Conservation (phyloP, 1,139 yeast species). For the Taphrina deformans region DNA sequence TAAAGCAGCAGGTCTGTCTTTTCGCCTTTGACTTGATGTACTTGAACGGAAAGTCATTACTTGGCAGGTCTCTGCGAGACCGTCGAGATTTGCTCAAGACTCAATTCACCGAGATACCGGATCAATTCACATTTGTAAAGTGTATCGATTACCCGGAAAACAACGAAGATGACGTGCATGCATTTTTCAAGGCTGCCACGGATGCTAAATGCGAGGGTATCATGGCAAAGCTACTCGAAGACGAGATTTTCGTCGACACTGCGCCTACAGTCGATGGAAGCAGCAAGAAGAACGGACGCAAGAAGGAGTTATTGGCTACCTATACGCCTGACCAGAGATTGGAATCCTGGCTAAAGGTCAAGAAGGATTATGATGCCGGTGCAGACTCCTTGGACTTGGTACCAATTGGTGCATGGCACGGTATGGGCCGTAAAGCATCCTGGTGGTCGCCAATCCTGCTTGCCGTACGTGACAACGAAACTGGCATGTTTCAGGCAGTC, state of each 20-base stretch:
- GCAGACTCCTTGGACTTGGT: constrained; percentile 41
- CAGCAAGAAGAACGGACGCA: constrained; percentile 10
- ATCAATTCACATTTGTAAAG: constrained; percentile 81
- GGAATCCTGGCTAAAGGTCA: constrained; percentile 42
- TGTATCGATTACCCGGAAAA: constrained; percentile 59
- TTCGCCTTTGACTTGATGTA: constrained; percentile 87
- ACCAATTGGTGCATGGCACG: constrained; percentile 42
- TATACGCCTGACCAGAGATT: constrained; percentile 41
- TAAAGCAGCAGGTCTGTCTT: constrained; percentile 84
- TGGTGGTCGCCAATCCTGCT: constrained; percentile 42
- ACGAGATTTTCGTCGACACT: constrained; percentile 58
- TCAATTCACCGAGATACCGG: constrained; percentile 64
- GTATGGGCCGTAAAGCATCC: constrained; percentile 40
- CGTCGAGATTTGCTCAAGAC: constrained; percentile 63
- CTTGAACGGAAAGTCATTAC: constrained; percentile 65
- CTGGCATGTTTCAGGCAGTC: constrained; percentile 40
- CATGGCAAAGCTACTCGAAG: constrained; percentile 88
- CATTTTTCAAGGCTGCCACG: constrained; percentile 84
- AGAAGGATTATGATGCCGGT: constrained; percentile 40
- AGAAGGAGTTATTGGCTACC: constrained; percentile 38
- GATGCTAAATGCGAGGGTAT: constrained; percentile 91
- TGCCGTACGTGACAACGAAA: constrained; percentile 40
- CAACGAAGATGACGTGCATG: constrained; percentile 68
- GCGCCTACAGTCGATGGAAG: neutral
- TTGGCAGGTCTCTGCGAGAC: constrained; percentile 64